These are phyloP conservation scores for Euphorbia peplus DNA, from an alignment of 345 rosid genomes.

Conservation along the genomic window DNA sequence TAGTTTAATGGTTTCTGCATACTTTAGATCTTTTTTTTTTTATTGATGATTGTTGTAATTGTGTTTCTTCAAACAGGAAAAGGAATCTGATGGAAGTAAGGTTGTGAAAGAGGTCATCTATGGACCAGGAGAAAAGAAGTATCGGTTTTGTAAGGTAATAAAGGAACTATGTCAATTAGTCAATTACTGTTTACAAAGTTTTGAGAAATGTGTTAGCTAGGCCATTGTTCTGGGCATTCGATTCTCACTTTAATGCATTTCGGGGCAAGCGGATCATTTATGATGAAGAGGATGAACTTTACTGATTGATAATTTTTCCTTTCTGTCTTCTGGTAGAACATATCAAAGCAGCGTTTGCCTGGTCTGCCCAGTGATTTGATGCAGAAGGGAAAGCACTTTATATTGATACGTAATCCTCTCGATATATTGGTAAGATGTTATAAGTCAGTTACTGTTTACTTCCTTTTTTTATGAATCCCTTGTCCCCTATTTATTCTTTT, in stretches of 20 bases:
- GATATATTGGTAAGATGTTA: conserved; percentile 53
- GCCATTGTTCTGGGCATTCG: no score
- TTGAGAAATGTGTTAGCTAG: background rate
- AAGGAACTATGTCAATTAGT: conserved; percentile 2
- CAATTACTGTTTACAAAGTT: background rate
- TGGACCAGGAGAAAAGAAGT: conserved; percentile 66
- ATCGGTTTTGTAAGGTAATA: conserved; percentile 79
- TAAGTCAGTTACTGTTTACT: background rate
- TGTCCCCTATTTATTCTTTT: background rate
- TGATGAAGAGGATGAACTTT: no score
- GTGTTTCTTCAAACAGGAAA: conserved; percentile 6
- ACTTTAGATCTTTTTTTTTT: no score
- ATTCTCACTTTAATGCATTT: no score
- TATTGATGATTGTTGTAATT: background rate
- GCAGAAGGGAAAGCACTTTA: conserved; percentile 78
- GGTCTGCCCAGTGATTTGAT: conserved; percentile 64
- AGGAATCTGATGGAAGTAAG: conserved; percentile 71
- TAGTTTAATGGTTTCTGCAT: background rate
- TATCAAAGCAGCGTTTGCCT: conserved; percentile 56
- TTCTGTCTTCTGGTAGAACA: conserved; percentile 46
- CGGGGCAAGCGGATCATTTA: no score
- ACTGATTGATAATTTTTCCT: background rate
- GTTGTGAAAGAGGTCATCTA: conserved; percentile 64
- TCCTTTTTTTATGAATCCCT: background rate
- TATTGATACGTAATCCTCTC: conserved; percentile 75